Evolutionary conservation across 495 filamentous ascomycete genomes (phyloP), one percentile per base, ranked within the genome.

Genomic region (Amorphotheca resinae): DNA sequence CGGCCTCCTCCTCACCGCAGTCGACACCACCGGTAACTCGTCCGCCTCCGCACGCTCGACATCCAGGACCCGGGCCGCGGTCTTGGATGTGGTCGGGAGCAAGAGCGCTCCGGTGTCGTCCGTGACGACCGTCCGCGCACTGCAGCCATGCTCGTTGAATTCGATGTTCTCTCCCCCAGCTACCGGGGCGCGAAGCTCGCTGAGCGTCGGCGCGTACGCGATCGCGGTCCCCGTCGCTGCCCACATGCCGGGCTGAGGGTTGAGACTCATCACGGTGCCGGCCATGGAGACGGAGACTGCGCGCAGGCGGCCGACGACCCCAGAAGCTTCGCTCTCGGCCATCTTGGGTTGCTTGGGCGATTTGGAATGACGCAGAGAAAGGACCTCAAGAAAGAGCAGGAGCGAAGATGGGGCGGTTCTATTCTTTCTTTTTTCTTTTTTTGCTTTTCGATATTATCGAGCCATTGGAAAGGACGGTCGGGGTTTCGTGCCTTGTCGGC

Each of bases 171-270:
- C 42, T 3, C 48, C 46, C 5, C 38, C 39, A 11, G 49, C 41
- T 2, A 51, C 44, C 4, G 45, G 44, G 20, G 49, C 33, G 2
- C 60, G 55, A 11, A 63, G 46, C 8, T 62, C 60, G 11, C 31
- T 58, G 15, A 60, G 38, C 0, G 52, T 54, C 0, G 60, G 60
- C 4, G 56, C 58, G 15, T 53, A 54, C 2, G 60, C 56, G 33
- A 63, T 49, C 1, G 49, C 58, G 14, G 59, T 58, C 7, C 60
- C 59, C 4, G 59, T 59, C 1, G 60, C 58, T 18, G 40, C 40
- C 40, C 57, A 57, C 41, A 62, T 52, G 8, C 60, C 58, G 15
- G 52, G 49, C 35, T 61, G 60, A 0, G 61, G 60, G 26, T 60
- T 59, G 9, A 57, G 34, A 35, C 62, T 59, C 1, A 59, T 38